Conservation (phyloP, 208 protist species). For the Blastocrithidia nonstop region DNA sequence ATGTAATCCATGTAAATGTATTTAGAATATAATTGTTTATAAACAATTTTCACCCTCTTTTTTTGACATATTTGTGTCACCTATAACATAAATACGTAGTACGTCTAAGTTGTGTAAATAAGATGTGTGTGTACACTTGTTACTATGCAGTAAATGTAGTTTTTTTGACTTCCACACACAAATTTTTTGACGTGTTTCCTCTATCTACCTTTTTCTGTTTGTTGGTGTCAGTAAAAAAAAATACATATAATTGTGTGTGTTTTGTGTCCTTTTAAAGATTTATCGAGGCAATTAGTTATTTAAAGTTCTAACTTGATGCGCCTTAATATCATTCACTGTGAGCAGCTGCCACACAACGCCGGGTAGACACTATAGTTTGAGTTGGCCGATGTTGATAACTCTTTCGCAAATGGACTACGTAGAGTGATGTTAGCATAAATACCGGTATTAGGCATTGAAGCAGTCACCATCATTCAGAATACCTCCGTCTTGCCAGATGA, state of each 20-base stretch:
- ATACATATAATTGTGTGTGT: not conserved
- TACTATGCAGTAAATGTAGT: too few species aligned
- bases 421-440: constrained; percentile 98
- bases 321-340: constrained; percentile 66
- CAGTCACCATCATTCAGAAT: constrained; percentile 91
- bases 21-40: not conserved
- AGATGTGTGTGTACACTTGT: too few species aligned
- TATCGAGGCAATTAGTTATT: not conserved
- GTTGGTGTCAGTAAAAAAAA: not conserved
- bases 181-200: not conserved
- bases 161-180: not conserved
- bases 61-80: too few species aligned
- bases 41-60: not conserved
- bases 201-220: too few species aligned
- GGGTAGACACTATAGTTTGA: constrained; percentile 84
- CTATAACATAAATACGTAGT: too few species aligned
- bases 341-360: constrained; percentile 52
- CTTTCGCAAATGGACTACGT: constrained; percentile 93
- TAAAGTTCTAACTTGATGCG: constrained; percentile 18
- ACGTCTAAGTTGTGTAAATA: too few species aligned
- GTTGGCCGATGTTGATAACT: constrained; percentile 76
- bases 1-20: too few species aligned
- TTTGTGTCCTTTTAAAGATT: too few species aligned
- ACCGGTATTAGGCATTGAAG: constrained; percentile 95
- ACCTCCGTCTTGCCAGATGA: constrained; percentile 97